phyloP scores from a whole-genome alignment of 2,329 filamentous ascomycete species.

The Cryoendolithus antarcticus region DNA sequence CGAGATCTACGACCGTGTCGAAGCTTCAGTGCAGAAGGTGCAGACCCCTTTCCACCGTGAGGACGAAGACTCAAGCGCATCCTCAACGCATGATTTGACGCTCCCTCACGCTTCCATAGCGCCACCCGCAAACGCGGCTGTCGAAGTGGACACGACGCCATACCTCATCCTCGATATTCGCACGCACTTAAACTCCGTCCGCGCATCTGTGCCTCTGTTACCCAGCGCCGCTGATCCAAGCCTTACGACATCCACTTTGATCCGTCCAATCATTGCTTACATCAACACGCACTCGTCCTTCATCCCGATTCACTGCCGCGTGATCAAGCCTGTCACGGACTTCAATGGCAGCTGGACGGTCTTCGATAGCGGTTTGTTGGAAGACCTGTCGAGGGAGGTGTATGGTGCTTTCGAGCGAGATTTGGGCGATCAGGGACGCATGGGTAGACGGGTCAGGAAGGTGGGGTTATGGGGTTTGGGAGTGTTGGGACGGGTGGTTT shows the following conservation, averaged over 20 bases:
- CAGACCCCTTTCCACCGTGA: constrained; percentile 10
- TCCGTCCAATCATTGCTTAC: constrained; percentile 92
- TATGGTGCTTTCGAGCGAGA: constrained; percentile 90
- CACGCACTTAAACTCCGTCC: constrained; percentile 90
- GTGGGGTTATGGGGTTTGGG: constrained; percentile 94
- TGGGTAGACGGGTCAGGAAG: constrained; percentile 80
- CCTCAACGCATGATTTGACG: constrained; percentile 2
- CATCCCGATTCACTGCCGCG: constrained; percentile 86
- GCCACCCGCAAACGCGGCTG: background rate
- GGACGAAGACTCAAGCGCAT: constrained; percentile 10
- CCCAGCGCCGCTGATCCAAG: constrained; percentile 62
- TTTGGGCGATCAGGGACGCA: constrained; percentile 78
- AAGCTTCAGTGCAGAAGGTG: constrained; percentile 69
- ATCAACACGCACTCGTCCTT: constrained; percentile 94
- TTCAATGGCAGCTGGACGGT: constrained; percentile 95
- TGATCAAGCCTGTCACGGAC: constrained; percentile 77
- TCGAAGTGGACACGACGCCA: constrained; percentile 48
- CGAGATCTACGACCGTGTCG: constrained; percentile 93
- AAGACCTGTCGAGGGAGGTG: constrained; percentile 83
- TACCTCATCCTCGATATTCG: constrained; percentile 89
- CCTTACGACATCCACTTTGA: constrained; percentile 90
- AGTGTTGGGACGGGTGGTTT: constrained; percentile 81
- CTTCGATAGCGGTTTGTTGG: constrained; percentile 86
- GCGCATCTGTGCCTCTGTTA: constrained; percentile 85
- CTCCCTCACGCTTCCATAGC: background rate